Percentiles rank a stretch among this genome's conserved stretches.
phyloP scores from a whole-genome alignment of 129 eudicot species.

The Artemisia annua region DNA sequence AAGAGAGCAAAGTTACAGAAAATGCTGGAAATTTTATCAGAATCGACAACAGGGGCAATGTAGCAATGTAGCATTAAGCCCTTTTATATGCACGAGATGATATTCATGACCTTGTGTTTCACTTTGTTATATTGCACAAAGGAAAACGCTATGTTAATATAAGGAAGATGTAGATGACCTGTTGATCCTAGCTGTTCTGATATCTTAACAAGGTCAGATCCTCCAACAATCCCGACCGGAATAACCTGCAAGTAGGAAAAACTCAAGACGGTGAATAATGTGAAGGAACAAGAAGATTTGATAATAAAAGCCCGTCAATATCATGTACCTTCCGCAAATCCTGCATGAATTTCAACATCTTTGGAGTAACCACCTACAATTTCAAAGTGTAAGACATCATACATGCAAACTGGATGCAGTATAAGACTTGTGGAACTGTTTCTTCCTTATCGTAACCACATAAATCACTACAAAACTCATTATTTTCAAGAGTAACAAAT shows the following conservation, averaged over 20 bases:
- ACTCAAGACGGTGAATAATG: slow-evolving; percentile 12
- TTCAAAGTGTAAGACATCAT: slow-evolving; percentile 9
- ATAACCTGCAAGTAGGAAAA: slow-evolving; percentile 52
- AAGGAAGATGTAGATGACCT: slow-evolving; percentile 37
- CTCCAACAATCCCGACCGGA: slow-evolving; percentile 91
- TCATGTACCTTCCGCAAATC: slow-evolving; percentile 70
- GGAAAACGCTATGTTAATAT: no score
- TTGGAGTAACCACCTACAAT: slow-evolving; percentile 69
- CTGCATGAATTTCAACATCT: slow-evolving; percentile 82
- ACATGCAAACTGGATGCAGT: not conserved
- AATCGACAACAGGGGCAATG: no score
- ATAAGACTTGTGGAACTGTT: not conserved
- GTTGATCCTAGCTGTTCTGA: slow-evolving; percentile 93
- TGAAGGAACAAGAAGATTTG: slow-evolving; percentile 3
- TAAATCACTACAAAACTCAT: not conserved
- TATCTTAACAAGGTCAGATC: slow-evolving; percentile 92
- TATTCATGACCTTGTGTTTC: no score
- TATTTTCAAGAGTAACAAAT: slow-evolving; percentile 1
- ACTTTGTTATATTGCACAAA: no score
- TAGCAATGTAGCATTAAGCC: no score
- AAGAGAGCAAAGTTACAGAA: not conserved
- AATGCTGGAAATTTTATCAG: no score
- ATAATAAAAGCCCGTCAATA: not conserved
- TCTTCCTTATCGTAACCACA: not conserved
- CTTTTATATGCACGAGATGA: no score